A percentile compares a stretch with the other conserved stretches of the same genome.
phyloP scores from a whole-genome alignment of 2,329 filamentous ascomycete genomes.

The Xylariaceae sp. region DNA sequence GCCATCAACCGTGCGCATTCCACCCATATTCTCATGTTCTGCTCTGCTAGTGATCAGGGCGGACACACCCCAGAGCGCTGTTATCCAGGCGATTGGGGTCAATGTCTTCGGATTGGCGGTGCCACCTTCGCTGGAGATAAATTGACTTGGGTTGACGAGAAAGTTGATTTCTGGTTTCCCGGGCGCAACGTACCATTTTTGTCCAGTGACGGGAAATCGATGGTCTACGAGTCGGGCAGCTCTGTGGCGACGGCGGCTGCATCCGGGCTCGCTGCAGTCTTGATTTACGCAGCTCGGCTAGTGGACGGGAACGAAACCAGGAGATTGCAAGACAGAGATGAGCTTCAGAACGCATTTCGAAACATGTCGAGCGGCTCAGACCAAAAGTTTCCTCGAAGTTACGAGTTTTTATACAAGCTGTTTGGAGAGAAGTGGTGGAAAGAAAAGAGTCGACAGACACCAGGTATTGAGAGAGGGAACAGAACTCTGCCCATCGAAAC shows the following conservation, averaged over 20 bases:
- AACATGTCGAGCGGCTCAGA: too few species aligned
- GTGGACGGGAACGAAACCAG: too few species aligned
- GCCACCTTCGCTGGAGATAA: background rate
- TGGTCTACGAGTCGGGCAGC: slow-evolving; percentile 4
- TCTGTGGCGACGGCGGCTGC: slow-evolving; percentile 9
- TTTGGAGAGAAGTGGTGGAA: too few species aligned
- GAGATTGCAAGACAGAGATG: too few species aligned
- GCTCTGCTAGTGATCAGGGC: slow-evolving; percentile 32
- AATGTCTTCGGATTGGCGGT: slow-evolving; percentile 6
- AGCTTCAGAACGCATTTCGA: too few species aligned
- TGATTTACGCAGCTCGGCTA: slow-evolving; percentile 7
- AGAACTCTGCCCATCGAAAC: too few species aligned
- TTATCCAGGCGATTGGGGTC: background rate
- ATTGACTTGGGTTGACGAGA: background rate
- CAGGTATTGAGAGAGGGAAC: too few species aligned
- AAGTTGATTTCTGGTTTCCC: background rate
- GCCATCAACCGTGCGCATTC: background rate
- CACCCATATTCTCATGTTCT: slow-evolving; percentile 36
- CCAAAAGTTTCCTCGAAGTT: too few species aligned
- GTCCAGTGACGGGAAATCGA: background rate
- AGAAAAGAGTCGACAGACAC: too few species aligned
- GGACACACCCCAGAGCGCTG: background rate
- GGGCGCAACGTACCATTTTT: slow-evolving; percentile 3
- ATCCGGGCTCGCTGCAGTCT: slow-evolving; percentile 4
- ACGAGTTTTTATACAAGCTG: too few species aligned